phyloP scores from a whole-genome alignment of 345 rosid genomes.

The Hypericum androsaemum region DNA sequence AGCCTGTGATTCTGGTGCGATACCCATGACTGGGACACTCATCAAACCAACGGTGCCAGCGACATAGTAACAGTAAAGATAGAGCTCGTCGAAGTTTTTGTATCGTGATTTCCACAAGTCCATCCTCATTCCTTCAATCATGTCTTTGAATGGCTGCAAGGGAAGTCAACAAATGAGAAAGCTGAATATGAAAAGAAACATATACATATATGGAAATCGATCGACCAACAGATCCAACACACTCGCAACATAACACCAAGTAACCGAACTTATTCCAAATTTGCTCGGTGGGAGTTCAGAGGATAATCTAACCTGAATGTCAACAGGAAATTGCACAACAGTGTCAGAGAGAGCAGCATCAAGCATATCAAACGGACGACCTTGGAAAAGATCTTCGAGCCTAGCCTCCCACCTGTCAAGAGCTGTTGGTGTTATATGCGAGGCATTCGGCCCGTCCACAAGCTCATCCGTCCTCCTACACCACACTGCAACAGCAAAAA shows the following conservation, averaged over 20 bases:
- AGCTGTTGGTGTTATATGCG: constrained; percentile 42
- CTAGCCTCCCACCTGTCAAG: constrained; percentile 42
- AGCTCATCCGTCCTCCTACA: constrained; percentile 53
- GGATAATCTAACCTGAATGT: constrained; percentile 30
- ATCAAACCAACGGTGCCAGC: constrained; percentile 50
- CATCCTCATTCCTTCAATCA: constrained; percentile 45
- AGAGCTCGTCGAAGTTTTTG: constrained; percentile 40
- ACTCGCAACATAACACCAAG: no score
- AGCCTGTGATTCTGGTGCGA: constrained; percentile 38
- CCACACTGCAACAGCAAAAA: constrained; percentile 34
- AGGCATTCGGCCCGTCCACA: constrained; percentile 44
- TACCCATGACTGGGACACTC: constrained; percentile 54
- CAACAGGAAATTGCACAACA: constrained; percentile 36
- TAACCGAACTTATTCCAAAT: no score
- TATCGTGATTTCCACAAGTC: constrained; percentile 39
- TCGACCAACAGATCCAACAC: no score
- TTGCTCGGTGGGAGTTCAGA: neutral
- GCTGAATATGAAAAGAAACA: no score
- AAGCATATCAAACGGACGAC: constrained; percentile 35
- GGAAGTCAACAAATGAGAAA: no score
- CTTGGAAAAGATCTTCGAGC: constrained; percentile 34
- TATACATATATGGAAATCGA: no score
- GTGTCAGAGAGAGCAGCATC: constrained; percentile 45
- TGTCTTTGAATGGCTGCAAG: constrained; percentile 53
- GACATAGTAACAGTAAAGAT: constrained; percentile 46